phyloP scores from a whole-genome alignment of 1,139 yeast species.

The Lodderomyces theae region DNA sequence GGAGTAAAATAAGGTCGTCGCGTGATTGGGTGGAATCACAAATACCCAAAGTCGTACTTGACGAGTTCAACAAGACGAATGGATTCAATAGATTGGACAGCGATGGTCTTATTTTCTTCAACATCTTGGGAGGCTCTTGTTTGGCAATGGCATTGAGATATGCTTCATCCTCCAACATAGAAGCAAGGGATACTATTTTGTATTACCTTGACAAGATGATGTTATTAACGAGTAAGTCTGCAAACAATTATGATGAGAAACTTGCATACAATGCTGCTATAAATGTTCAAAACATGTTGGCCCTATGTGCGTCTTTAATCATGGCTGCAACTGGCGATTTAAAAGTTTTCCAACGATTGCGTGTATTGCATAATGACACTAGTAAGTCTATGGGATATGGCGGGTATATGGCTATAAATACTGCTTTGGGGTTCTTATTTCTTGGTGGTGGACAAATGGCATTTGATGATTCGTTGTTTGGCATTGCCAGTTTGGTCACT shows the following conservation, averaged over 20 bases:
- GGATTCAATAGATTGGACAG: conserved; percentile 40
- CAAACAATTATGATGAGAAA: conserved; percentile 56
- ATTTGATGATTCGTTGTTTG: conserved; percentile 61
- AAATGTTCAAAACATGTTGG: conserved; percentile 57
- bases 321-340: conserved; percentile 95
- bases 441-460: conserved; percentile 94
- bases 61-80: conserved; percentile 14
- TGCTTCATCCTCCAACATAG: conserved; percentile 65
- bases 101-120: conserved; percentile 62
- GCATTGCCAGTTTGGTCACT: conserved; percentile 70
- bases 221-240: conserved; percentile 48
- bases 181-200: conserved; percentile 60
- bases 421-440: conserved; percentile 84
- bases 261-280: conserved; percentile 57
- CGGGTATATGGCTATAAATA: conserved; percentile 71
- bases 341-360: conserved; percentile 67
- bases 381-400: conserved; percentile 57
- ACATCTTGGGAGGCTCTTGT: conserved; percentile 73
- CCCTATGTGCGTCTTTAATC: conserved; percentile 64
- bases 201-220: conserved; percentile 60
- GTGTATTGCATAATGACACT: conserved; percentile 63
- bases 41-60: conserved; percentile 36
- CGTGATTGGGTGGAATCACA: conserved; percentile 60
- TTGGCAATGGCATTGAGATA: conserved; percentile 71
- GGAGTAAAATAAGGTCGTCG: conserved; percentile 61